Evolutionary conservation across 495 filamentous ascomycete species (phyloP).

Genomic region (Penicillium waksmanii): DNA sequence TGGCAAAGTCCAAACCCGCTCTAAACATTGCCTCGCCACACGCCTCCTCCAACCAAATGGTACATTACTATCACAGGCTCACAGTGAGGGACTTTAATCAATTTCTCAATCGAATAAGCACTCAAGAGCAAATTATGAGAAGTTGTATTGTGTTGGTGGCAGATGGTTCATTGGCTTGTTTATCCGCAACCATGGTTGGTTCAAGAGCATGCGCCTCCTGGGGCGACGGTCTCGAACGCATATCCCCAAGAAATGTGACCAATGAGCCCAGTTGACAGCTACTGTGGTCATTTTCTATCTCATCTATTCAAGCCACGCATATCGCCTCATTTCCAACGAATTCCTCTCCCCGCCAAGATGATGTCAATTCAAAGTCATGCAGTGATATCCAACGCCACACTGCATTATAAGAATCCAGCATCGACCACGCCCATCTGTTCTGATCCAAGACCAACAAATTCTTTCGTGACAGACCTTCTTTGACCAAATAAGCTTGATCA

Average conservation of each 20-base stretch:
- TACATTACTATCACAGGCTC: not conserved
- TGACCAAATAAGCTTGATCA: not conserved
- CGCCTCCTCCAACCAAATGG: not conserved
- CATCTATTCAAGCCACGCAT: not conserved
- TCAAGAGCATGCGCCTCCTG: slow-evolving; percentile 12
- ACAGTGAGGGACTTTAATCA: not conserved
- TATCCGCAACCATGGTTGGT: not conserved
- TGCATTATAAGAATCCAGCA: not conserved
- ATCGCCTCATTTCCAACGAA: slow-evolving; percentile 21
- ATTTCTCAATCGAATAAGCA: not conserved
- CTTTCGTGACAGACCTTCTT: not conserved
- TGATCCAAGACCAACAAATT: not conserved
- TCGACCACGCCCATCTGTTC: not conserved
- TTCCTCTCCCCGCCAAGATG: not conserved
- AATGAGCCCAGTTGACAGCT: slow-evolving; percentile 1
- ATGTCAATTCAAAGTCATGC: slow-evolving; percentile 5
- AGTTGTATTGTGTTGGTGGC: not conserved
- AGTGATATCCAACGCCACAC: not conserved
- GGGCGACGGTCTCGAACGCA: slow-evolving; percentile 21
- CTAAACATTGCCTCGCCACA: not conserved
- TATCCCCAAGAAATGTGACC: slow-evolving; percentile 1
- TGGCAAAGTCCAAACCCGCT: not conserved
- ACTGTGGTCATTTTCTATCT: not conserved
- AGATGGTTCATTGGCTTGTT: not conserved
- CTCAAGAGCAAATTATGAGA: not conserved